Conservation (phyloP, 345 rosid species). For the Dipteronia sinensis region DNA sequence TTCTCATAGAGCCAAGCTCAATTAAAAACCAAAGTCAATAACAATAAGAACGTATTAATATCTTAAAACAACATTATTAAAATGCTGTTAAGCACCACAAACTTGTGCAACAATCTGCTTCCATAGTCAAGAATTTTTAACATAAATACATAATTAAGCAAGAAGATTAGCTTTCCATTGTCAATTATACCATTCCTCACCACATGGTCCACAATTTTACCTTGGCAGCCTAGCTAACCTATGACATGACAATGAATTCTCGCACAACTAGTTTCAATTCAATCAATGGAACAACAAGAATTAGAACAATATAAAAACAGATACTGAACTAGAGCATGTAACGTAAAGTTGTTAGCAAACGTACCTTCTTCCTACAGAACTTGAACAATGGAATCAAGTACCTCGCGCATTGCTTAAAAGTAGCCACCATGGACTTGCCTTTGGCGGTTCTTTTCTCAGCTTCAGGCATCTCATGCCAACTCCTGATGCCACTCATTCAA, state of each 20-base stretch:
- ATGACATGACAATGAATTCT: background rate
- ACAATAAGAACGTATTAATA: background rate
- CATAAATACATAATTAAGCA: background rate
- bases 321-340: background rate
- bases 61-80: background rate
- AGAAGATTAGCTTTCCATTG: background rate
- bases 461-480: slow-evolving; percentile 71
- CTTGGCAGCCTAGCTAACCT: background rate
- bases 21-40: background rate
- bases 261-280: background rate
- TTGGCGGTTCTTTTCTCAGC: slow-evolving; percentile 87
- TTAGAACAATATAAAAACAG: background rate
- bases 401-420: slow-evolving; percentile 95
- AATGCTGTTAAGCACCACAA: background rate
- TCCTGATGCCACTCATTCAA: slow-evolving; percentile 97
- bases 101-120: background rate
- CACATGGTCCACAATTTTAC: background rate
- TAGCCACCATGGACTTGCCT: slow-evolving; percentile 91
- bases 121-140: background rate
- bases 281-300: background rate
- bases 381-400: slow-evolving; percentile 89
- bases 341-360: background rate
- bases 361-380: slow-evolving; percentile 97
- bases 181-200: background rate
- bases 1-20: background rate